These are phyloP conservation scores for Geotrichum reessii DNA, from an alignment of 1,139 yeast genomes.

Conservation along the genomic window DNA sequence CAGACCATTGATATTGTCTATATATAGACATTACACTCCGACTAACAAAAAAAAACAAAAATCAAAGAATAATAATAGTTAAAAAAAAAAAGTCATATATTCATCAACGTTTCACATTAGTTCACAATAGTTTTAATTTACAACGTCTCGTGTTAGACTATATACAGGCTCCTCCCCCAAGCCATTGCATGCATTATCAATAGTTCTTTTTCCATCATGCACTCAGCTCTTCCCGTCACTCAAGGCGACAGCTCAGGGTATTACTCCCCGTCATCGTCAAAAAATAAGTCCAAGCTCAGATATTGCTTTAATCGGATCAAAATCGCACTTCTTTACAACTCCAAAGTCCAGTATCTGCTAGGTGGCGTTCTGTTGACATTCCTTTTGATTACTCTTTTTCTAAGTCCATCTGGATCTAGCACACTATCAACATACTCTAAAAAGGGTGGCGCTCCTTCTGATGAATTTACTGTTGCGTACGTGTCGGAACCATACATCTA, in stretches of 20 bases:
- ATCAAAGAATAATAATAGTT: too few species aligned
- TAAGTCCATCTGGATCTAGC: background rate
- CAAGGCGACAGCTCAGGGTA: conserved; percentile 18
- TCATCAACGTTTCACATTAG: too few species aligned
- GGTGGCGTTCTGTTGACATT: conserved; percentile 2
- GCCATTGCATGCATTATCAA: background rate
- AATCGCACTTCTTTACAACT: conserved; percentile 10
- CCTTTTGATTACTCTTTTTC: background rate
- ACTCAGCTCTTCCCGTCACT: conserved; percentile 25
- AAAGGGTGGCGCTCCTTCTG: conserved; percentile 22
- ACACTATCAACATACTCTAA: background rate
- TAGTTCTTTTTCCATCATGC: conserved; percentile 21
- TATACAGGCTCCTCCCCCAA: background rate
- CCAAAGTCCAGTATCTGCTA: conserved; percentile 13
- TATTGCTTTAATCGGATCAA: background rate
- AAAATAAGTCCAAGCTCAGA: background rate
- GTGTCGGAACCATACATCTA: conserved; percentile 25
- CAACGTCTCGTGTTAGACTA: too few species aligned
- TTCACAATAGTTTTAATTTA: too few species aligned
- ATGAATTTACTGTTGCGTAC: conserved; percentile 25
- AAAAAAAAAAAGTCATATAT: too few species aligned
- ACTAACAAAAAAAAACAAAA: too few species aligned
- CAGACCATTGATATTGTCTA: too few species aligned
- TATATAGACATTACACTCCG: too few species aligned
- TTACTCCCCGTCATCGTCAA: background rate